Percentiles rank a stretch among this genome's conserved stretches.
Conservation (phyloP, 768 basidiomycete species). For the Pleurotus salmoneostramineus region DNA sequence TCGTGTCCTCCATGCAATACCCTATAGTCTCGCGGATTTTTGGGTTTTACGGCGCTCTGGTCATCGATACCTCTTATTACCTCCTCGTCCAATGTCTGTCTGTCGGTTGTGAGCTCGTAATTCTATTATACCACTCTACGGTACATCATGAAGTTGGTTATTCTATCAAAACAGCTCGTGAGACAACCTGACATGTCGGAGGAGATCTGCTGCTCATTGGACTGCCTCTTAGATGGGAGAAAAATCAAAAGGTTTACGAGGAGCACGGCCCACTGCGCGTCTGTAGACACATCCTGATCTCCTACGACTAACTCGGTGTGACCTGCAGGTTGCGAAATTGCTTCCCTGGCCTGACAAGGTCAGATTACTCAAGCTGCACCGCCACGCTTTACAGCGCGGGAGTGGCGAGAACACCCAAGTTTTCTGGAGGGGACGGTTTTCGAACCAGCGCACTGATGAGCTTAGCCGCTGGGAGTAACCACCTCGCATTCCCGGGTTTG, state of each 20-base stretch:
- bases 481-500: conserved; percentile 76
- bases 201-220: neutral
- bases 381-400: conserved; percentile 60
- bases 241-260: conserved; percentile 65
- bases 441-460: conserved; percentile 86
- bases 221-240: neutral
- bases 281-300: conserved; percentile 85
- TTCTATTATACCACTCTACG: too few species aligned
- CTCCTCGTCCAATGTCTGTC: too few species aligned
- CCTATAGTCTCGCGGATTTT: too few species aligned
- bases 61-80: too few species aligned
- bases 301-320: conserved; percentile 90
- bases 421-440: conserved; percentile 91
- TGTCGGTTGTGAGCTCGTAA: too few species aligned
- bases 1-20: too few species aligned
- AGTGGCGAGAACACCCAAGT: conserved; percentile 75
- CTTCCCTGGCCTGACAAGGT: conserved; percentile 87
- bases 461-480: conserved; percentile 56
- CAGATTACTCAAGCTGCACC: conserved; percentile 75
- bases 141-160: too few species aligned
- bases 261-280: conserved; percentile 75
- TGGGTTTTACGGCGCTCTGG: too few species aligned
- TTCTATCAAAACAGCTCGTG: too few species aligned
- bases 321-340: conserved; percentile 88
- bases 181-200: too few species aligned